Evolutionary conservation across 2,329 filamentous ascomycete genomes (phyloP).

Genomic region (Aureobasidium sp.): DNA sequence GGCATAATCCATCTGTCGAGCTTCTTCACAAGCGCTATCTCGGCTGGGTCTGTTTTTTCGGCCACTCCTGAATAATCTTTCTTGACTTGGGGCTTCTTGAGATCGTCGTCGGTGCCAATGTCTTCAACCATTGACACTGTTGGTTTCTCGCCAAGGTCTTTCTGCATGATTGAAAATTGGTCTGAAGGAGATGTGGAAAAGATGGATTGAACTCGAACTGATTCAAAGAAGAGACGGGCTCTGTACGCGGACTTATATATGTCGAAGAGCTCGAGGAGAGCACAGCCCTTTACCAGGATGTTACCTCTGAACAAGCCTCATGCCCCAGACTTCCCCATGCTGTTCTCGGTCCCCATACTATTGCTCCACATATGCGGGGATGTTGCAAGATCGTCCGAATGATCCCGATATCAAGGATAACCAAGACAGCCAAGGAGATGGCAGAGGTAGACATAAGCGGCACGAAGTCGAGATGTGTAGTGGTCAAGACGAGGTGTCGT

Average conservation of each 20-base stretch:
- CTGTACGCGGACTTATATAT: background rate
- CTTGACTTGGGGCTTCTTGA: slow-evolving; percentile 1
- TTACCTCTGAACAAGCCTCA: background rate
- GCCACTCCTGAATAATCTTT: slow-evolving; percentile 27
- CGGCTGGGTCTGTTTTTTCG: slow-evolving; percentile 26
- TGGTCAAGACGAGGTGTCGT: background rate
- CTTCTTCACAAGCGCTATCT: slow-evolving; percentile 27
- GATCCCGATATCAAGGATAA: slow-evolving; percentile 6
- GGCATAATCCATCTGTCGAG: slow-evolving; percentile 27
- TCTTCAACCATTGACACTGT: slow-evolving; percentile 11
- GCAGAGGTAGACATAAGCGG: background rate
- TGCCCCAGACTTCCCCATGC: slow-evolving; percentile 1
- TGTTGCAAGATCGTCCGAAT: background rate
- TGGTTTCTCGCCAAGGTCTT: background rate
- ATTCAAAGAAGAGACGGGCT: background rate
- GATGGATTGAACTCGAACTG: background rate
- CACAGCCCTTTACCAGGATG: background rate
- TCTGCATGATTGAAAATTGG: background rate
- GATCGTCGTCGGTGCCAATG: background rate
- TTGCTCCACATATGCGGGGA: slow-evolving; percentile 8
- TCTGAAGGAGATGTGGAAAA: background rate
- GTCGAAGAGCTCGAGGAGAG: background rate
- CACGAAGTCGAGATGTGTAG: background rate
- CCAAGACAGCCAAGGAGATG: background rate
- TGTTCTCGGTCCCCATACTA: background rate